Percentiles rank a stretch among this genome's conserved stretches.
phyloP scores from a whole-genome alignment of 2,329 filamentous ascomycete genomes.

The Botrytis porri region DNA sequence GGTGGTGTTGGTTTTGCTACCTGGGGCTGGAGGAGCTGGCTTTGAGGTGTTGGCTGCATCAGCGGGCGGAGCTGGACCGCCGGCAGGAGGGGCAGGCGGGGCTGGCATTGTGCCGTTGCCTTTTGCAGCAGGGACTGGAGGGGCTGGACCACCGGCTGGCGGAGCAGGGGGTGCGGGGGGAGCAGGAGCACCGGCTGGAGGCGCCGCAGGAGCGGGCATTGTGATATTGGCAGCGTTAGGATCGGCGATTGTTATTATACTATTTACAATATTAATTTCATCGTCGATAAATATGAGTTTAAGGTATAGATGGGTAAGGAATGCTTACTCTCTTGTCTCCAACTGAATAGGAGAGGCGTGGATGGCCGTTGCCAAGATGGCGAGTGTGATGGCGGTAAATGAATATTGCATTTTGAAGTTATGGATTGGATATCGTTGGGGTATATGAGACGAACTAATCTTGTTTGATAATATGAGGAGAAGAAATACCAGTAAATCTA shows the following conservation, averaged over 20 bases:
- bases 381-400: background rate
- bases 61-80: background rate
- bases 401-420: background rate
- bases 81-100: background rate
- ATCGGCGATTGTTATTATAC: background rate
- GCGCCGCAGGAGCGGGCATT: no score
- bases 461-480: background rate
- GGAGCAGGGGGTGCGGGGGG: background rate
- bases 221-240: background rate
- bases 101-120: background rate
- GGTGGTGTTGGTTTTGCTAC: background rate
- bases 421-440: background rate
- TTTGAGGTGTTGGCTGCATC: no score
- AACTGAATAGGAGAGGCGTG: background rate
- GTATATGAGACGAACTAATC: background rate
- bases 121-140: background rate
- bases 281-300: background rate
- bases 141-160: background rate
- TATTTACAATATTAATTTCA: background rate
- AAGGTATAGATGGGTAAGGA: background rate
- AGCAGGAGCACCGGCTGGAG: background rate
- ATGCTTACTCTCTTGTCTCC: constrained; percentile 1
- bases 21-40: background rate
- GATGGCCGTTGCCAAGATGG: background rate
- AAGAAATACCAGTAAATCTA: background rate